Evolutionary conservation across 495 filamentous ascomycete genomes (phyloP), one percentile per base, ranked within the genome.

Genomic region (Aspergillus nanangensis): DNA sequence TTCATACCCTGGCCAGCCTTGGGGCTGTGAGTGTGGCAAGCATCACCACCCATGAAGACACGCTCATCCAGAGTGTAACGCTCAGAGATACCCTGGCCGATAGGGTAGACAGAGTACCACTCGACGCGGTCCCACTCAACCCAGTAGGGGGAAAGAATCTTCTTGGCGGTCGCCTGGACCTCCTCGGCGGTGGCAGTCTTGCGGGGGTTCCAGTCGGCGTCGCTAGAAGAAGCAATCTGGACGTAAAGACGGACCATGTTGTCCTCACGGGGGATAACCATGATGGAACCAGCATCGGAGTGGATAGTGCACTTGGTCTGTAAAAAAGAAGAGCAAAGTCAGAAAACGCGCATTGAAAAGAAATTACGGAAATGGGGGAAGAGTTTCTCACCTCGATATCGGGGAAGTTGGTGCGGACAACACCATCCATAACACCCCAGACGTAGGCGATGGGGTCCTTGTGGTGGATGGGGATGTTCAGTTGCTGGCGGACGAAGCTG

Each of bases 281-380:
- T 87, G 52, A 90, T 75, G n/a, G 80, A 84, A 17, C 86, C 86
- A 18, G 66, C 65, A 46, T 79, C 67, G 4, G 76, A 79, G 57
- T 80, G 77, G 47, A 84, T 82, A 0, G 88, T 95, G 66, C 89
- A 94, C 79, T 95, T 95, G 75, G 90, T 92, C 89, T 90, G 66
- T 72, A 66, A 73, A 41, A 68, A 31, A 4, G 5, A 32, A 33
- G 14, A 15, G 47, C 22, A 41, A 24, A 45, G 50, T 25, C 18
- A 37, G n/a, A 22, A 11, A 5, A 19, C 8, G 5, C 5, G 5
- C 15, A 15, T 8, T 5, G 18, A 14, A 14, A 4, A 45, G 7
- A 3, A 3, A 13, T n/a, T n/a, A n/a, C n/a, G 1, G 14, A 19
- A 11, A 35, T 8, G 3, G 25, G 18, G 4, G 3, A 24, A n/a